Percentiles rank a stretch among this genome's conserved stretches.
Conservation (phyloP, 345 rosid species). For the Ailanthus altissimus region DNA sequence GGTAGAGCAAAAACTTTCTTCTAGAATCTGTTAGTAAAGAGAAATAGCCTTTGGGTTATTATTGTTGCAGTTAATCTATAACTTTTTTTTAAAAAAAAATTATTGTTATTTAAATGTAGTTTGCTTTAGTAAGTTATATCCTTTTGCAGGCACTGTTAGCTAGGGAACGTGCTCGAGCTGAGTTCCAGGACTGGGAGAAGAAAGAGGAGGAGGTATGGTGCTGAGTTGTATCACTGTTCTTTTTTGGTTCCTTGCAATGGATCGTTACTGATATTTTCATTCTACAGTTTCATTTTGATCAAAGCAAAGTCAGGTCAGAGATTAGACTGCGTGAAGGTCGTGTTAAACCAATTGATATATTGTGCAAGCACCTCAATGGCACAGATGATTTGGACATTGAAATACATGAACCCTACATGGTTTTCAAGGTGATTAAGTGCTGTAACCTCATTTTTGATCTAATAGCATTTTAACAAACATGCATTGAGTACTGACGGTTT, state of each 20-base stretch:
- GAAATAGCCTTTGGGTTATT: conserved; percentile 8
- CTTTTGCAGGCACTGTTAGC: conserved; percentile 76
- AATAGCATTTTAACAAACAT: neutral
- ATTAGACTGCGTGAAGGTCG: conserved; percentile 90
- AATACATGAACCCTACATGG: conserved; percentile 82
- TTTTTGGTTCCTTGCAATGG: conserved; percentile 11
- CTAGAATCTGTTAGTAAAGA: neutral
- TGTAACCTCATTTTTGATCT: neutral
- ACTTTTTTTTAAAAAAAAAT: neutral
- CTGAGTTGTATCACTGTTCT: neutral
- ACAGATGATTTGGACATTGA: conserved; percentile 82
- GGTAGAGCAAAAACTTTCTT: conserved; percentile 6
- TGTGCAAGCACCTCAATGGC: conserved; percentile 80
- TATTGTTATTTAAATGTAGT: neutral
- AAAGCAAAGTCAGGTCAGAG: conserved; percentile 92
- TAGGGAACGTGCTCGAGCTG: conserved; percentile 97
- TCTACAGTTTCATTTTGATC: conserved; percentile 91
- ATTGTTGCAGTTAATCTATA: neutral
- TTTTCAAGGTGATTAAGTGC: conserved; percentile 65
- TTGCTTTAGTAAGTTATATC: conserved; percentile 11
- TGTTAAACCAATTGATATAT: conserved; percentile 78
- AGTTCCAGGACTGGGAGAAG: conserved; percentile 97
- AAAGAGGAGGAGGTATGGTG: conserved; percentile 84
- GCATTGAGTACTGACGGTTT: neutral
- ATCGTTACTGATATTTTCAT: conserved; percentile 23